Conservation (phyloP, 2,329 filamentous ascomycete species). For the Leptosphaerulina australis region DNA sequence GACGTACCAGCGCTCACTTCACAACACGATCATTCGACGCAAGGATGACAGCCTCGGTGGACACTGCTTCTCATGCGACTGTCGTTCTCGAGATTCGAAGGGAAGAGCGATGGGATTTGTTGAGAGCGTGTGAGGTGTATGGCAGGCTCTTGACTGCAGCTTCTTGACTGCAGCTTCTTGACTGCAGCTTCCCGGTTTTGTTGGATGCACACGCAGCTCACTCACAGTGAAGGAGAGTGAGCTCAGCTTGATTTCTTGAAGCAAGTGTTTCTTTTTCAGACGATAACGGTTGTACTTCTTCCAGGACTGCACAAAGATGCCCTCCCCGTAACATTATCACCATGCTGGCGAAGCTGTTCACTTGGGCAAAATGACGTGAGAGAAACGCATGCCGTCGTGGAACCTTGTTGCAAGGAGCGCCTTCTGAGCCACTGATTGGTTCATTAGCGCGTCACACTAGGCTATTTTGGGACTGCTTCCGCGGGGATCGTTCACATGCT, state of each 20-base stretch:
- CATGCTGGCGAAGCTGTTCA: conserved; percentile 14
- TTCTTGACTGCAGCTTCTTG: conserved; percentile 12
- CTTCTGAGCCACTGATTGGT: background rate
- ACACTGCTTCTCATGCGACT: conserved; percentile 12
- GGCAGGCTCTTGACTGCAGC: conserved; percentile 10
- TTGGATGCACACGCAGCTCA: conserved; percentile 1
- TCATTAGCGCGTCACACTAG: conserved; percentile 3
- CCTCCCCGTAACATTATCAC: conserved; percentile 13
- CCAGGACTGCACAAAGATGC: conserved; percentile 10
- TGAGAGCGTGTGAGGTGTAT: background rate
- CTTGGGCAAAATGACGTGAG: conserved; percentile 15
- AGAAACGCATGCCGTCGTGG: conserved; percentile 13
- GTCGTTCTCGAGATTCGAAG: background rate
- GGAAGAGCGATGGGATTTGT: conserved; percentile 8
- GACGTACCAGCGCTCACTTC: conserved; percentile 14
- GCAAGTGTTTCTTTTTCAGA: background rate
- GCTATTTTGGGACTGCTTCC: background rate
- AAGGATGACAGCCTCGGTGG: conserved; percentile 14
- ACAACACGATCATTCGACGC: conserved; percentile 6
- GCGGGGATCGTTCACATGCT: conserved; percentile 16
- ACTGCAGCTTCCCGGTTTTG: conserved; percentile 11
- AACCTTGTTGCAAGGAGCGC: conserved; percentile 14
- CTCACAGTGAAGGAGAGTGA: conserved; percentile 4
- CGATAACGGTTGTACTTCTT: conserved; percentile 5
- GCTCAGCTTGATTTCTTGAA: background rate